These are phyloP conservation scores for Umbelopsis vinacea DNA, from an alignment of 192 early-diverging fungal species.

Conservation along the genomic window DNA sequence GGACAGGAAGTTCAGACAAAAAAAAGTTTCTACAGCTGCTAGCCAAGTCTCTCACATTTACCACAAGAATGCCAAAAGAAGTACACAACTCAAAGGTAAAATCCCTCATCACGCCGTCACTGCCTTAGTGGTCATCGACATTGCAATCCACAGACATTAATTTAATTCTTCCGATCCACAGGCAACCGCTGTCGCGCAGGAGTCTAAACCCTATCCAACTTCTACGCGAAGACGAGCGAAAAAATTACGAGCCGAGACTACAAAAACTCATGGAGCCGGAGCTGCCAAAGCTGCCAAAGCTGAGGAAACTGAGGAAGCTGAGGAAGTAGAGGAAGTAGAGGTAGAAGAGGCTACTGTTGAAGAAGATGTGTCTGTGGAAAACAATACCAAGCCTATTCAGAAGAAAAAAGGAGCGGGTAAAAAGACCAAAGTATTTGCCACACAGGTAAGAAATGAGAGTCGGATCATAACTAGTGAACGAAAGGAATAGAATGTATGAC, in stretches of 20 bases:
- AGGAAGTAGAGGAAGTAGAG: not conserved
- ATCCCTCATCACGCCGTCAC: not conserved
- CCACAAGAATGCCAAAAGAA: constrained; percentile 4
- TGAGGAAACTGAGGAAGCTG: not conserved
- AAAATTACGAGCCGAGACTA: not conserved
- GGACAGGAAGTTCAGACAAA: not conserved
- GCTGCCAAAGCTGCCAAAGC: no score
- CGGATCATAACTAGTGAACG: not conserved
- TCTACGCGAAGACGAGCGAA: constrained; percentile 13
- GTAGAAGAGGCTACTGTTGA: not conserved
- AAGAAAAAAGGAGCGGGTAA: constrained; percentile 5
- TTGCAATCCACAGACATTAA: not conserved
- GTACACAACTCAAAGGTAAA: not conserved
- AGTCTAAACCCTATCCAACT: not conserved
- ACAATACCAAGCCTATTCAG: not conserved
- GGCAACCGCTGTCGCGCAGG: not conserved
- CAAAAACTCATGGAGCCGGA: not conserved
- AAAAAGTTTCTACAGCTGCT: not conserved
- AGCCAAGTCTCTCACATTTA: not conserved
- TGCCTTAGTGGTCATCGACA: not conserved
- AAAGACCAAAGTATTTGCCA: constrained; percentile 14
- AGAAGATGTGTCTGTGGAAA: not conserved
- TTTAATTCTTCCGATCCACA: not conserved
- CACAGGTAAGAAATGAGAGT: not conserved
- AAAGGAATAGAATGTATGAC: not conserved